phyloP scores from a whole-genome alignment of 495 filamentous ascomycete genomes.

The Penicillium malachiteum region DNA sequence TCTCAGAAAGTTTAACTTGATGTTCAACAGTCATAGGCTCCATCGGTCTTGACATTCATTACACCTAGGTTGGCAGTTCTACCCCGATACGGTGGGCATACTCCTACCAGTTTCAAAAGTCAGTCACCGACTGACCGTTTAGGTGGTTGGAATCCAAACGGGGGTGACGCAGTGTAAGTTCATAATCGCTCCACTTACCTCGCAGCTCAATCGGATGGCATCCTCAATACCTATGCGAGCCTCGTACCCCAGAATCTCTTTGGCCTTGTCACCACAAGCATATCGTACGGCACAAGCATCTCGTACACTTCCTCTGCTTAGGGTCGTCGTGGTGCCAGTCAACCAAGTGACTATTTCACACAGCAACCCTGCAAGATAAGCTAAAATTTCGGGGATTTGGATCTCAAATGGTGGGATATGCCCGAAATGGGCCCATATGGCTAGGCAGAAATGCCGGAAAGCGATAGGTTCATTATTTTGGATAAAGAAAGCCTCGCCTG shows the following conservation, averaged over 20 bases:
- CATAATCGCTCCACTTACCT: constrained; percentile 31
- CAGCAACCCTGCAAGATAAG: constrained; percentile 46
- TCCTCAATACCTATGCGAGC: constrained; percentile 56
- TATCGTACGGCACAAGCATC: constrained; percentile 56
- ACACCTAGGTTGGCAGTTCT: constrained; percentile 17
- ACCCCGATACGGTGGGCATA: constrained; percentile 39
- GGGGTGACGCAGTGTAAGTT: neutral
- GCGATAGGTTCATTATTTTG: constrained; percentile 62
- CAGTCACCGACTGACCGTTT: neutral
- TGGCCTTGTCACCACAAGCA: constrained; percentile 58
- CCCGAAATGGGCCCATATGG: constrained; percentile 58
- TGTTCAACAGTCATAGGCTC: constrained; percentile 1
- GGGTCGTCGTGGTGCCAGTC: constrained; percentile 43
- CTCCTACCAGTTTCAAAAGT: constrained; percentile 28
- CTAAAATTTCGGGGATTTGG: constrained; percentile 51
- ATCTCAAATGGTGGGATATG: constrained; percentile 53
- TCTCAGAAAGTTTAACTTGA: constrained; percentile 15
- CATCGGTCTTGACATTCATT: neutral
- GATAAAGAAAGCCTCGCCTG: constrained; percentile 63
- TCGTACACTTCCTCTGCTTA: constrained; percentile 56
- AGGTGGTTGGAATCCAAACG: neutral
- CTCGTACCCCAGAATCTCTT: constrained; percentile 56
- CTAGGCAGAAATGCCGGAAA: constrained; percentile 60
- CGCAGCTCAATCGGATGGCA: constrained; percentile 51
- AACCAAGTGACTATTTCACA: constrained; percentile 55